Percentiles rank a stretch among this genome's conserved stretches.
phyloP scores from a whole-genome alignment of 805 yeast species.

The Saitoella complicata region DNA sequence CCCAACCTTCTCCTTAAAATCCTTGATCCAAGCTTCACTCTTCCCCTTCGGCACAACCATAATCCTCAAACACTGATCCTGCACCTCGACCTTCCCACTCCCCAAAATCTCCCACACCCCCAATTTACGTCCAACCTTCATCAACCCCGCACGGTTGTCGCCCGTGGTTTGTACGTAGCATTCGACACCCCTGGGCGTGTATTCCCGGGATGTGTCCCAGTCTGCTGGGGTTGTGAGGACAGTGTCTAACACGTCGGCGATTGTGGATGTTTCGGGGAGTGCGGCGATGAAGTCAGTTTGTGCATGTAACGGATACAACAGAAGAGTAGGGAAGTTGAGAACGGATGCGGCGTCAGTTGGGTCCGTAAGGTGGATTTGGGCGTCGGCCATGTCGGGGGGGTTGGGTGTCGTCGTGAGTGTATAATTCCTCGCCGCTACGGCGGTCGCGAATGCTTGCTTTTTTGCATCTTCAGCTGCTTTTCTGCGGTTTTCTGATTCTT shows the following conservation, averaged over 20 bases:
- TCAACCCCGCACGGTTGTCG: neutral
- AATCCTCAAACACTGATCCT: neutral
- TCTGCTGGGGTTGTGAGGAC: neutral
- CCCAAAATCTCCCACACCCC: neutral
- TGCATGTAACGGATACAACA: neutral
- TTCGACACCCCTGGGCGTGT: neutral
- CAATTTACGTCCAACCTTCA: neutral
- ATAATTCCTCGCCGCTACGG: neutral
- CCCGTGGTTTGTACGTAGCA: neutral
- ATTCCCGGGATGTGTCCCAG: neutral
- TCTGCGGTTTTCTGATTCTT: neutral
- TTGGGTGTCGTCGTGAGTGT: neutral
- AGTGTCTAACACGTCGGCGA: neutral
- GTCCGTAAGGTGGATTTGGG: neutral
- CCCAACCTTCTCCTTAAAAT: neutral
- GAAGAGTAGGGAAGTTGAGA: conserved; percentile 1
- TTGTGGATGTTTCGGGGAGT: neutral
- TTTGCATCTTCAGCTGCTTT: neutral
- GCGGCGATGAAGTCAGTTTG: conserved; percentile 2
- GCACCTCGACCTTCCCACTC: neutral
- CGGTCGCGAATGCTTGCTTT: neutral
- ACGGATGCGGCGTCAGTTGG: neutral
- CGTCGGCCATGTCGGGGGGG: conserved; percentile 3
- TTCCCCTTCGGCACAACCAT: neutral
- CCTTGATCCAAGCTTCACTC: neutral